Percentiles rank a stretch among this genome's conserved stretches.
Conservation (phyloP, 108 stramenopile genomes). For the Conticribra weissflogii region DNA sequence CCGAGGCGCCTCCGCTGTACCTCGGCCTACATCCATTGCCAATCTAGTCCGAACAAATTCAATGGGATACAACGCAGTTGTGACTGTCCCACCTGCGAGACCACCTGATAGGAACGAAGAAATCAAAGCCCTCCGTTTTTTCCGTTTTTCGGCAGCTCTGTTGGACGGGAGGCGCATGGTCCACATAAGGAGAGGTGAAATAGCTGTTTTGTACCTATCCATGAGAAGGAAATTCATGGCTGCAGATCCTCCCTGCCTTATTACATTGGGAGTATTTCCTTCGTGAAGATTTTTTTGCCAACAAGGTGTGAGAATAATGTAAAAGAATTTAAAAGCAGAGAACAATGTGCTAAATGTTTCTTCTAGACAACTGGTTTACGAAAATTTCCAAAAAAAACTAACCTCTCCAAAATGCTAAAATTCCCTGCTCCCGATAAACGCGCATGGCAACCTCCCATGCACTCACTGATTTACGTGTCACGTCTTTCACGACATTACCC, state of each 20-base stretch:
- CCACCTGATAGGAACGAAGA: constrained; percentile 92
- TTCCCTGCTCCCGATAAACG: constrained; percentile 65
- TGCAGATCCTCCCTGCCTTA: constrained; percentile 73
- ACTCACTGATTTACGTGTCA: background rate
- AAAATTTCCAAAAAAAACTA: background rate
- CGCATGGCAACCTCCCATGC: constrained; percentile 64
- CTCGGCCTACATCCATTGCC: constrained; percentile 92
- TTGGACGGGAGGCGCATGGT: constrained; percentile 43
- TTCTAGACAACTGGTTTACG: background rate
- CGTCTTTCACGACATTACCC: background rate
- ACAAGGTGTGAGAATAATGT: no score
- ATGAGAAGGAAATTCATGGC: constrained; percentile 84
- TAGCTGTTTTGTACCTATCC: constrained; percentile 78
- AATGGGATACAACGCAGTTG: constrained; percentile 95
- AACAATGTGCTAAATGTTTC: background rate
- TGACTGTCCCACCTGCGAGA: constrained; percentile 93
- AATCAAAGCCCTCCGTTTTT: constrained; percentile 52
- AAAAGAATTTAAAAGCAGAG: background rate
- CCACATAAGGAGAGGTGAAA: constrained; percentile 42
- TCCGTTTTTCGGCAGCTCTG: constrained; percentile 41
- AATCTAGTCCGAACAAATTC: constrained; percentile 96
- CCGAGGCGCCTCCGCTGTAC: constrained; percentile 44
- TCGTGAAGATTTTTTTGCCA: no score
- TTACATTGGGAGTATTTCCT: constrained; percentile 81
- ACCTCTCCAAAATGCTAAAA: constrained; percentile 82